These are phyloP conservation scores for Capsella rubella DNA, from an alignment of 441 rosid genomes.

Conservation along the genomic window DNA sequence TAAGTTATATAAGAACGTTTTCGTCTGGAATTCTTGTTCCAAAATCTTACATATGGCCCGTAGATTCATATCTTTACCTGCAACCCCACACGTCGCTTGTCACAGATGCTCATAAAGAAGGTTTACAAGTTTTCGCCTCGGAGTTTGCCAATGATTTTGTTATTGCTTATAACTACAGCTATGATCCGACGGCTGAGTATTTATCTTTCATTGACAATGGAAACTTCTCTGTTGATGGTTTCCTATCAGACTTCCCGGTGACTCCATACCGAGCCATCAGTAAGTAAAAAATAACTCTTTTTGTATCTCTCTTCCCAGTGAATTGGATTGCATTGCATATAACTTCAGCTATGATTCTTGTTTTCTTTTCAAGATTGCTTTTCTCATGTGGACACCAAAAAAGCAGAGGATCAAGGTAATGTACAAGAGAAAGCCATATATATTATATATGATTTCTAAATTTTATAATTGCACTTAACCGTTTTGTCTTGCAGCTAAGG, in stretches of 20 bases:
- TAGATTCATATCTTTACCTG: conserved; percentile 54
- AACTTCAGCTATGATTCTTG: conserved; percentile 5
- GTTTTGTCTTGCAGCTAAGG: conserved; percentile 39
- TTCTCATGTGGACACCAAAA: conserved; percentile 54
- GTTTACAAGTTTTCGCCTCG: conserved; percentile 78
- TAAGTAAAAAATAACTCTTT: conserved; percentile 41
- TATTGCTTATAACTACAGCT: conserved; percentile 75
- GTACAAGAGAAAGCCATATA: conserved; percentile 11
- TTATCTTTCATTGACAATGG: conserved; percentile 74
- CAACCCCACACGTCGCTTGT: conserved; percentile 66
- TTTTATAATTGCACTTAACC: conserved; percentile 15
- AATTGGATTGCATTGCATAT: background rate
- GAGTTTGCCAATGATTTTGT: conserved; percentile 74
- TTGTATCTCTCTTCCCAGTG: conserved; percentile 10
- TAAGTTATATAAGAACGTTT: conserved; percentile 75
- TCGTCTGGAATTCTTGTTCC: conserved; percentile 90
- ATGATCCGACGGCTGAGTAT: conserved; percentile 71
- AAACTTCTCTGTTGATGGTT: conserved; percentile 84
- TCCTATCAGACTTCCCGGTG: conserved; percentile 84
- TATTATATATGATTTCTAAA: conserved; percentile 3
- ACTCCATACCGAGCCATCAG: conserved; percentile 77
- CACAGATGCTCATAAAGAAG: conserved; percentile 78
- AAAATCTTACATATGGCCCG: conserved; percentile 77
- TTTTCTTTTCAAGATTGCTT: conserved; percentile 64
- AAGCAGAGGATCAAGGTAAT: conserved; percentile 57